Percentiles rank a stretch among this genome's conserved stretches.
phyloP scores from a whole-genome alignment of 2,329 filamentous ascomycete species.

The Epichloe sylvatica region DNA sequence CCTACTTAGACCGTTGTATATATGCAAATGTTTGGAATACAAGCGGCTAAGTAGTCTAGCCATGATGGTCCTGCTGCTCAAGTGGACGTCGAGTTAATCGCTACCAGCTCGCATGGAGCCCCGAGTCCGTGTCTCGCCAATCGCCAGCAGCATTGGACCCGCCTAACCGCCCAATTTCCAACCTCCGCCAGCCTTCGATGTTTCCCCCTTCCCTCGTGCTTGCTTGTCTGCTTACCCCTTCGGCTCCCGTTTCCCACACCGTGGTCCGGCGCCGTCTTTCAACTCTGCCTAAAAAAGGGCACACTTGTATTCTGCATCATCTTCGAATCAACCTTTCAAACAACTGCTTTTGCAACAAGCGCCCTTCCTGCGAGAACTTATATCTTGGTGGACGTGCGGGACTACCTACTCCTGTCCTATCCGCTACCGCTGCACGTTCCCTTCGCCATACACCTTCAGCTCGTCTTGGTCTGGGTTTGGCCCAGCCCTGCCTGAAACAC shows the following conservation, averaged over 20 bases:
- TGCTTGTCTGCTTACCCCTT: neutral
- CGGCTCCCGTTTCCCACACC: neutral
- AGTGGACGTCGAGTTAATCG: no score
- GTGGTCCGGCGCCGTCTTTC: constrained; percentile 1
- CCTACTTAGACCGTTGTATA: no score
- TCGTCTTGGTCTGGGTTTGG: neutral
- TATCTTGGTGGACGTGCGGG: neutral
- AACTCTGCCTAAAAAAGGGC: neutral
- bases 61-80: no score
- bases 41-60: no score
- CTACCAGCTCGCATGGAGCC: neutral
- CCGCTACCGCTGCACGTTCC: constrained; percentile 2
- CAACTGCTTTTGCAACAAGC: neutral
- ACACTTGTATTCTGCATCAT: neutral
- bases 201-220: neutral
- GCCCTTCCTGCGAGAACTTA: neutral
- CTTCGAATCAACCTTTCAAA: neutral
- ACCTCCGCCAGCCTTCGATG: constrained; percentile 2
- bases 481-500: constrained; percentile 15
- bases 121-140: neutral
- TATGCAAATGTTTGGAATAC: no score
- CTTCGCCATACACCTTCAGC: constrained; percentile 4
- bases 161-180: neutral
- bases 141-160: neutral
- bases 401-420: neutral